phyloP scores from a whole-genome alignment of 768 basidiomycete genomes.

The Suillus lakei region DNA sequence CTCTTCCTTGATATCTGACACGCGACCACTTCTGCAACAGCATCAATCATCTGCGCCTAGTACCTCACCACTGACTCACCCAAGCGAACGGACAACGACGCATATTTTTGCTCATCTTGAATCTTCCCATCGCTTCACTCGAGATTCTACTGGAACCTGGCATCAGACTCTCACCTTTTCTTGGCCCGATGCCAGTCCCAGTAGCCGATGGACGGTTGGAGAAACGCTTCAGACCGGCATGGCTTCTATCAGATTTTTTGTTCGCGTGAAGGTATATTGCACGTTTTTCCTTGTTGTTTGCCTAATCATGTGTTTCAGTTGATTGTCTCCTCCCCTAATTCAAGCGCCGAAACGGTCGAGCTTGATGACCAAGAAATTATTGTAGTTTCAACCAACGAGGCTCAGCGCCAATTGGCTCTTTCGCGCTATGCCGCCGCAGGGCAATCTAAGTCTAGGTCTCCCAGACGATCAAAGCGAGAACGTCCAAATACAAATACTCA shows the following conservation, averaged over 20 bases:
- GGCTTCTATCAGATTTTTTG: constrained; percentile 70
- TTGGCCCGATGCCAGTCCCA: constrained; percentile 72
- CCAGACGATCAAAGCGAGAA: constrained; percentile 48
- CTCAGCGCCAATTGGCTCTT: constrained; percentile 67
- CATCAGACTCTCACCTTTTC: constrained; percentile 68
- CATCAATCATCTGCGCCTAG: constrained; percentile 18
- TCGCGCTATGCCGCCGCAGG: constrained; percentile 52
- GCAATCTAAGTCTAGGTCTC: constrained; percentile 63
- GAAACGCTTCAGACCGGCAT: constrained; percentile 73
- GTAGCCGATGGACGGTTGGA: constrained; percentile 78
- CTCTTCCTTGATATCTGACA: constrained; percentile 31
- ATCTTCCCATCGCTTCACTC: constrained; percentile 60
- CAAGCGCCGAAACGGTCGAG: constrained; percentile 66
- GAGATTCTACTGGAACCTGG: constrained; percentile 62
- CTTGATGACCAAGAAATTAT: constrained; percentile 70
- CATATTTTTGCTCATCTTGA: constrained; percentile 62
- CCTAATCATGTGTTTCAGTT: constrained; percentile 37
- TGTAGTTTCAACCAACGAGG: constrained; percentile 71
- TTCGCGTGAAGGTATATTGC: constrained; percentile 64
- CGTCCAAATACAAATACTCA: constrained; percentile 26
- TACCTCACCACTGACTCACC: constrained; percentile 11
- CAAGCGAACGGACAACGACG: constrained; percentile 40
- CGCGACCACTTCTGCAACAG: constrained; percentile 28
- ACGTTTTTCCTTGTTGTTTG: constrained; percentile 13
- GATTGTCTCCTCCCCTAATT: constrained; percentile 49